A percentile compares a stretch with the other conserved stretches of the same genome.
phyloP scores from a whole-genome alignment of 176 grass and related monocot genomes.

The Eragrostis nindensis region DNA sequence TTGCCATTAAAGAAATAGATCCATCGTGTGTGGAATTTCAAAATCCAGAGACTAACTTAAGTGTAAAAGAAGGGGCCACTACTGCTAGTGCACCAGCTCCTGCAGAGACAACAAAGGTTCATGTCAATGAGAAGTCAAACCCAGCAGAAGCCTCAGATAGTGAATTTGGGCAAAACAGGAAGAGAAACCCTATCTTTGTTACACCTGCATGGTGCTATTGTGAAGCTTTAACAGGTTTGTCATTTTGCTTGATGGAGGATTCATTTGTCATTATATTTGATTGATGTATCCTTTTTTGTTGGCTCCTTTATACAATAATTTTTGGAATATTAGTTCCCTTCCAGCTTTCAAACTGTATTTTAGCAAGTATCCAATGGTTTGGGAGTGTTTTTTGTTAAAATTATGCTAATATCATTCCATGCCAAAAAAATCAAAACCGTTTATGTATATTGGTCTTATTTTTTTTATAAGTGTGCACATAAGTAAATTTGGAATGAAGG shows the following conservation, averaged over 20 bases:
- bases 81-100: conserved; percentile 47
- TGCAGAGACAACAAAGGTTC: conserved; percentile 48
- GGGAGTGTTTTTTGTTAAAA: not conserved
- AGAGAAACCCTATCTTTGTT: conserved; percentile 87
- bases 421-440: conserved; percentile 1
- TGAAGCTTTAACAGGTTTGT: conserved; percentile 75
- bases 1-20: conserved; percentile 50
- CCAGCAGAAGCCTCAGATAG: conserved; percentile 38
- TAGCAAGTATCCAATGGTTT: not conserved
- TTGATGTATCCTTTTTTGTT: conserved; percentile 19
- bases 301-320: not conserved
- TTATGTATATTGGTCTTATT: not conserved
- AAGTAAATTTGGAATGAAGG: not conserved
- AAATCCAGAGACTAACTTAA: conserved; percentile 48
- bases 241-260: conserved; percentile 38
- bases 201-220: conserved; percentile 94
- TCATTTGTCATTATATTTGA: conserved; percentile 36
- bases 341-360: not conserved
- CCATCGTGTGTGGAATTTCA: conserved; percentile 45
- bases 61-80: conserved; percentile 35
- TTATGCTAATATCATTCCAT: not conserved
- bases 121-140: conserved; percentile 60
- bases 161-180: conserved; percentile 78
- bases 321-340: not conserved
- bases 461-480: not conserved